Conservation (phyloP, 148 eudicot species). For the Gaultheria prostrata region DNA sequence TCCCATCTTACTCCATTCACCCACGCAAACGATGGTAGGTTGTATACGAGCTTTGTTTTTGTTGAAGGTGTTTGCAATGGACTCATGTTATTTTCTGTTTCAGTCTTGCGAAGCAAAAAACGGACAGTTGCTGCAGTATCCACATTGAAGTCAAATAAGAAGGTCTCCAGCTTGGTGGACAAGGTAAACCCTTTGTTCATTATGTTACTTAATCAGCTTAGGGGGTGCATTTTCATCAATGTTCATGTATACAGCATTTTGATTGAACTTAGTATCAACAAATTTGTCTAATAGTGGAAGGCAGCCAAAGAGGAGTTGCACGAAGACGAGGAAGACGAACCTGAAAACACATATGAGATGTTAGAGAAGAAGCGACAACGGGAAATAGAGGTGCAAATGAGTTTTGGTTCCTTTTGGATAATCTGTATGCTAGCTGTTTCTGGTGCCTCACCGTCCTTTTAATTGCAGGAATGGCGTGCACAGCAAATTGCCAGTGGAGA, state of each 20-base stretch:
- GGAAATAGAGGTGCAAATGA: conserved; percentile 77
- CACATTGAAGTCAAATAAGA: conserved; percentile 84
- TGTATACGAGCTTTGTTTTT: not conserved
- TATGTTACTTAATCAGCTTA: not conserved
- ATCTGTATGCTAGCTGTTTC: conserved; percentile 6
- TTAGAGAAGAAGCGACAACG: conserved; percentile 86
- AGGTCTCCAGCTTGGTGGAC: conserved; percentile 96
- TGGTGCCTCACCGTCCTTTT: conserved; percentile 21
- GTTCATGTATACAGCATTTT: not conserved
- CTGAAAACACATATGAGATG: conserved; percentile 62
- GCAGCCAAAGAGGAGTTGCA: conserved; percentile 94
- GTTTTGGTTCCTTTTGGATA: not conserved
- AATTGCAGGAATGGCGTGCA: conserved; percentile 82
- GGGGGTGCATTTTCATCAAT: not conserved
- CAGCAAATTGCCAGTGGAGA: conserved; percentile 92
- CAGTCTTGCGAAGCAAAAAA: conserved; percentile 73
- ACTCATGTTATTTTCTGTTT: conserved; percentile 7
- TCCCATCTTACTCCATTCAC: not conserved
- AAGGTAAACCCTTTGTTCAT: conserved; percentile 45
- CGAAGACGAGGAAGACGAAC: conserved; percentile 80
- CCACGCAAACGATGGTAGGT: too few relatives aligned
- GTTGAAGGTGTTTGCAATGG: not conserved
- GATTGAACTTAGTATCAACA: not conserved
- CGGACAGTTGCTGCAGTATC: conserved; percentile 60
- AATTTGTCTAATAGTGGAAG: conserved; percentile 61